These are phyloP conservation scores for Globisporangium mamillatum DNA, from an alignment of 352 stramenopile species.

Conservation along the genomic window DNA sequence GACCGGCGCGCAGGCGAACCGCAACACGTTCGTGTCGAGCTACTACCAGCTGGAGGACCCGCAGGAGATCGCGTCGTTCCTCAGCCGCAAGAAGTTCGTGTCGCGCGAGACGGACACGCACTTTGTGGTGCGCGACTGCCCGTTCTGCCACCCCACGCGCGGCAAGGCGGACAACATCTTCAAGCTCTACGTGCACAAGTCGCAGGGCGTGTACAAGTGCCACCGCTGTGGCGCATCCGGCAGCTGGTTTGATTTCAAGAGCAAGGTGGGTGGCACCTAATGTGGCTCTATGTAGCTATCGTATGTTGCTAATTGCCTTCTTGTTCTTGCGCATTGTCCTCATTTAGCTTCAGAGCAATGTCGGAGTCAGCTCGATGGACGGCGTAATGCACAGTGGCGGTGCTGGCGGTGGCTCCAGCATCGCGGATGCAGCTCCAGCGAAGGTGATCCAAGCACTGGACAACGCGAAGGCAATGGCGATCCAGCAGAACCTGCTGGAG, in stretches of 20 bases:
- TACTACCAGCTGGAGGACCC: conserved; percentile 74
- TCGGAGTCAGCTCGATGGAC: conserved; percentile 42
- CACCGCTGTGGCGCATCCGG: conserved; percentile 83
- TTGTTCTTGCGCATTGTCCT: neutral
- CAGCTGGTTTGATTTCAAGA: conserved; percentile 90
- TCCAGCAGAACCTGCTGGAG: conserved; percentile 80
- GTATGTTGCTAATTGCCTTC: neutral
- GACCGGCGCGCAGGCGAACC: conserved; percentile 19
- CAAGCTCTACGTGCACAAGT: conserved; percentile 90
- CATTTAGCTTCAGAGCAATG: conserved; percentile 44
- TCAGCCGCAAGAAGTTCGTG: conserved; percentile 68
- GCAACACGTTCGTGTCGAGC: conserved; percentile 71
- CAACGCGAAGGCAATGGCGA: conserved; percentile 81
- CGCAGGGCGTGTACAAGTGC: conserved; percentile 87
- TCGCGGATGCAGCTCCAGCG: conserved; percentile 25
- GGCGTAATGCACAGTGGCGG: conserved; percentile 34
- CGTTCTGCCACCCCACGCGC: conserved; percentile 83
- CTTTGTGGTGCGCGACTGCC: conserved; percentile 79
- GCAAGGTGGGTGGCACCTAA: conserved; percentile 35
- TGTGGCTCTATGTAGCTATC: neutral
- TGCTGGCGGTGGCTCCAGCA: conserved; percentile 4
- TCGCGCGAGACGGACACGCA: conserved; percentile 73
- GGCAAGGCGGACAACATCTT: conserved; percentile 87
- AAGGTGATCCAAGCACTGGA: conserved; percentile 80
- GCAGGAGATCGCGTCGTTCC: conserved; percentile 60